These are phyloP conservation scores for Beverwykella pulmonaria DNA, from an alignment of 495 filamentous ascomycete species.

Conservation along the genomic window DNA sequence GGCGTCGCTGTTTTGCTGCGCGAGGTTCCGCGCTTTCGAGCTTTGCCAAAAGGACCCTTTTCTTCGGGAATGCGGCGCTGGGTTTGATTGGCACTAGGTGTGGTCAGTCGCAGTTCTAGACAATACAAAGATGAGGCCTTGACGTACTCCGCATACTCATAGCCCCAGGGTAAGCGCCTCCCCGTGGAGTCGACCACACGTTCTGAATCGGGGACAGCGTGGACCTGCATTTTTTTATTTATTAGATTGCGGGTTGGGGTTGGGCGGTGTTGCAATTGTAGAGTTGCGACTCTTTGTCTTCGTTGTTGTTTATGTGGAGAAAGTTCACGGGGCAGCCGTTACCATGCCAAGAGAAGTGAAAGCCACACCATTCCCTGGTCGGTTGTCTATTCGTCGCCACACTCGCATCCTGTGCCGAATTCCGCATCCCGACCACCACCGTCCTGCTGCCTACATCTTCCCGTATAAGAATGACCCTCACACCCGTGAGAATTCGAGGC, in stretches of 20 bases:
- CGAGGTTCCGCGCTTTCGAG: conserved; percentile 52
- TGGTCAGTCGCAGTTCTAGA: not conserved
- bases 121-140: not conserved
- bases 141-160: conserved; percentile 63
- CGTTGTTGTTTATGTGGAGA: conserved; percentile 14
- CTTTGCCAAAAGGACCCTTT: conserved; percentile 63
- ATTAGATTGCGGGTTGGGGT: not conserved
- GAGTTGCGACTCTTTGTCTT: not conserved
- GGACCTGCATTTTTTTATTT: conserved; percentile 66
- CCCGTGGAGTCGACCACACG: conserved; percentile 63
- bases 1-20: conserved; percentile 63
- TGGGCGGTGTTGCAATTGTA: not conserved
- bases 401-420: not conserved
- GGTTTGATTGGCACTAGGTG: conserved; percentile 43
- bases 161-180: conserved; percentile 62
- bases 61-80: conserved; percentile 60
- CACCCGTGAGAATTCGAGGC: conserved; percentile 32
- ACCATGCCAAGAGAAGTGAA: not conserved
- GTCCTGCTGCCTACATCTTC: conserved; percentile 13
- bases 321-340: not conserved
- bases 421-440: not conserved
- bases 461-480: conserved; percentile 29
- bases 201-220: conserved; percentile 67
- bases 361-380: conserved; percentile 5
- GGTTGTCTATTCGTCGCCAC: not conserved